Evolutionary conservation across 2,329 filamentous ascomycete genomes (phyloP).

Genomic region (Botrytis paeoniae): DNA sequence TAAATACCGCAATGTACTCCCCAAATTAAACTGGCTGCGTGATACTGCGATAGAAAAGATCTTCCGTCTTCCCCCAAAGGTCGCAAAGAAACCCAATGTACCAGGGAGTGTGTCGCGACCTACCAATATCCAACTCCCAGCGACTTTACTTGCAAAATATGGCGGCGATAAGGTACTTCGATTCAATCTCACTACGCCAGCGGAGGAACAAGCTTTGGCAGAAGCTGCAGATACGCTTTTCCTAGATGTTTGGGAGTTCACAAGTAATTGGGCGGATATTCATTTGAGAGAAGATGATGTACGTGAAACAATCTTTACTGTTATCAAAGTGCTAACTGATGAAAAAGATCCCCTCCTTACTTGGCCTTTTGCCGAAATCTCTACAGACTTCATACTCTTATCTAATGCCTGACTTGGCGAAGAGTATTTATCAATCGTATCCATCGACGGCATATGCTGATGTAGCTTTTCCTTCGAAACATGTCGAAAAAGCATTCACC

Average conservation of each 20-base stretch:
- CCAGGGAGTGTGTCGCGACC: slow-evolving; percentile 23
- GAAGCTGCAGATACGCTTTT: slow-evolving; percentile 72
- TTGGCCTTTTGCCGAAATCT: slow-evolving; percentile 72
- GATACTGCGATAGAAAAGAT: slow-evolving; percentile 50
- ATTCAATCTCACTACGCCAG: slow-evolving; percentile 70
- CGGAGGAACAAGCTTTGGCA: slow-evolving; percentile 69
- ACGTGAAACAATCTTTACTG: slow-evolving; percentile 33
- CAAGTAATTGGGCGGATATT: slow-evolving; percentile 79
- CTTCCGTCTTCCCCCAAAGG: slow-evolving; percentile 43
- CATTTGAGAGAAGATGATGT: slow-evolving; percentile 73
- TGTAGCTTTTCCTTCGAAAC: slow-evolving; percentile 26
- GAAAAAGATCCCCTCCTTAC: slow-evolving; percentile 62
- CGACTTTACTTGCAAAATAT: slow-evolving; percentile 51
- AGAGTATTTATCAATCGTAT: slow-evolving; percentile 74
- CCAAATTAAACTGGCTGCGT: slow-evolving; percentile 50
- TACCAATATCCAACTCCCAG: slow-evolving; percentile 37
- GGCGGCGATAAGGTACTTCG: slow-evolving; percentile 82
- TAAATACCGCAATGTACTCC: slow-evolving; percentile 40
- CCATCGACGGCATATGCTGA: slow-evolving; percentile 39
- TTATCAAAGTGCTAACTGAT: slow-evolving; percentile 21
- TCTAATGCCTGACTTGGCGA: slow-evolving; percentile 76
- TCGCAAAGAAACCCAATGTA: slow-evolving; percentile 26
- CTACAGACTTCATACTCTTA: slow-evolving; percentile 69
- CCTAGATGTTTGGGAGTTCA: slow-evolving; percentile 88
- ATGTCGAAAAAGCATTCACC: slow-evolving; percentile 35